Evolutionary conservation across 768 basidiomycete species (phyloP), one percentile per base, ranked within the genome.

Genomic region (Mycena leptocephala): DNA sequence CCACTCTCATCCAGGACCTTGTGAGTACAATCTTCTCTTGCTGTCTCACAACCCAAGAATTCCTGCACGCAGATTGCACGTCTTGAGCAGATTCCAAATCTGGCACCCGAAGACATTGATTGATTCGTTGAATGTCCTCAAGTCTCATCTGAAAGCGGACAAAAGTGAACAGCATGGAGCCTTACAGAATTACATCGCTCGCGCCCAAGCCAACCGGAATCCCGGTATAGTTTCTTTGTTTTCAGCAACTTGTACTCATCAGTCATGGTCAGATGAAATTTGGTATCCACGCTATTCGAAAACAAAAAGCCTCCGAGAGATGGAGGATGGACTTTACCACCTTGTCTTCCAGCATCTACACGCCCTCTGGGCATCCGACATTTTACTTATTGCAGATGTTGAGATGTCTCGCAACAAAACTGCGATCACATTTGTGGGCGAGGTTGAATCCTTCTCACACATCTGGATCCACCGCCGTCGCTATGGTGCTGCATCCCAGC

Each of bases 1-100:
- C 63, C 10, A 63, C 67, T n/a, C 46, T 74, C 8, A 75, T 80
- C 28, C 65, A 67, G 10, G 73, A 79, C 55, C 68, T 80, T 20
- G 79, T 80, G 24, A 26, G 41, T 46, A 6, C 28, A 37, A 56
- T 76, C 28, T 46, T 43, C 5, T n/a, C 66, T 55, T 39, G 18
- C 26, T 48, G 46, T 33, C 16, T 22, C 59, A 46, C 53, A 28
- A 55, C 10, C 53, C 26, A 14, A 55, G 26, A 55, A 55, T 28
- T 35, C 39, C 39, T 56, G 66, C 26, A 24, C 35, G 22, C 55
- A 26, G 18, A 75, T 78, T 7, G 35, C 70, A 9, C 67, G 55
- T 8, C 39, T 78, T 5, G 70, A 78, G 35, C 16, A 28, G 8
- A 55, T 76, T 9, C 30, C 14, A 33, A 43, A 62, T 43, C 66